Conservation (phyloP, 2,329 filamentous ascomycete species). For the Neophaeococcomyces mojaviensis region DNA sequence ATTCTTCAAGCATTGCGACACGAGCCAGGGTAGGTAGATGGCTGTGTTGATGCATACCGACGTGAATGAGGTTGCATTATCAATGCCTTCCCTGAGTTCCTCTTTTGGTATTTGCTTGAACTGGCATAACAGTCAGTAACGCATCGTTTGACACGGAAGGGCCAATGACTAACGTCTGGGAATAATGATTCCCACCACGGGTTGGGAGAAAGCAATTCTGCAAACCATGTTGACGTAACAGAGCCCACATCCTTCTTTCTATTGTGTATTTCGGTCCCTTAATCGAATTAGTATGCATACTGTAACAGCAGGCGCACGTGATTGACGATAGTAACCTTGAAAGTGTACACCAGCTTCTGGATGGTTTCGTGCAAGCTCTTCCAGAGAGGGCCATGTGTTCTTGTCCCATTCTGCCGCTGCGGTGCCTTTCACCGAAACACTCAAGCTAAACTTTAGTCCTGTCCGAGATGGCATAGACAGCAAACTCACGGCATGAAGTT, state of each 20-base stretch:
- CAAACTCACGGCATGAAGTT: constrained; percentile 59
- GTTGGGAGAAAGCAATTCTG: constrained; percentile 57
- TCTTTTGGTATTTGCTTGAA: constrained; percentile 53
- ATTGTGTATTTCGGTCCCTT: constrained; percentile 41
- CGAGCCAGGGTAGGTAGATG: constrained; percentile 78
- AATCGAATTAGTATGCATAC: background rate
- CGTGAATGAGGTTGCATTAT: constrained; percentile 68
- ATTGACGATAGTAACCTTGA: constrained; percentile 43
- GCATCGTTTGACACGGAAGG: background rate
- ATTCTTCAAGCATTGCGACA: constrained; percentile 67
- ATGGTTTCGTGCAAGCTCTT: constrained; percentile 49
- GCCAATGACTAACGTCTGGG: constrained; percentile 49
- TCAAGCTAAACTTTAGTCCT: constrained; percentile 15
- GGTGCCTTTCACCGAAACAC: constrained; percentile 27
- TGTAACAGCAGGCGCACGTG: background rate
- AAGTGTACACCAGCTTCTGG: constrained; percentile 71
- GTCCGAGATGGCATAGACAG: constrained; percentile 11
- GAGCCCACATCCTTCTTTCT: constrained; percentile 57
- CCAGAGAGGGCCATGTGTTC: constrained; percentile 53
- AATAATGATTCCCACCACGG: constrained; percentile 69
- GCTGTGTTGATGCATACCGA: constrained; percentile 88
- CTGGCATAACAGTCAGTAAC: constrained; percentile 26
- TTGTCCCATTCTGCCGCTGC: constrained; percentile 44
- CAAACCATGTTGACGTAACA: constrained; percentile 52
- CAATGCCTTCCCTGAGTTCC: constrained; percentile 57